phyloP scores from a whole-genome alignment of 306 rosid genomes.

The Glycine tomentella region DNA sequence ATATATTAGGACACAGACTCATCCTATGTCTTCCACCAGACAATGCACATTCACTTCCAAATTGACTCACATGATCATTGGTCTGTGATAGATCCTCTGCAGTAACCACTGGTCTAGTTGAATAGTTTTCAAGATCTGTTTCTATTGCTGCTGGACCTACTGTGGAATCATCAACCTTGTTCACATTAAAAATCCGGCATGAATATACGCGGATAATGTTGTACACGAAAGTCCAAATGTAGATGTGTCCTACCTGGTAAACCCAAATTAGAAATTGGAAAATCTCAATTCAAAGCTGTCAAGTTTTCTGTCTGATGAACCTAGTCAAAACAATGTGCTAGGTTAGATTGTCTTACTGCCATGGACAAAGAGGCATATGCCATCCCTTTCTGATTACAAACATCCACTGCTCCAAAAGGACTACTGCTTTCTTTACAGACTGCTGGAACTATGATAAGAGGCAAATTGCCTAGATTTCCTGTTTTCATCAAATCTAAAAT shows the following conservation, averaged over 20 bases:
- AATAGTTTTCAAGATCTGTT: constrained; percentile 29
- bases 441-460: constrained; percentile 49
- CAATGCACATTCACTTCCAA: not conserved
- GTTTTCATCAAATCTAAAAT: not conserved
- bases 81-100: constrained; percentile 5
- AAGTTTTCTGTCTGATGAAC: constrained; percentile 1
- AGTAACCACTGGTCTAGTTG: constrained; percentile 1
- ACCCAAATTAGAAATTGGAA: constrained; percentile 32
- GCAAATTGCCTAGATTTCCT: constrained; percentile 52
- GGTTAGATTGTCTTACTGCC: constrained; percentile 47
- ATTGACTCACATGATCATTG: not conserved
- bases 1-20: not conserved
- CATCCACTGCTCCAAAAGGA: constrained; percentile 48
- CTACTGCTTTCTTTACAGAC: constrained; percentile 40
- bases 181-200: constrained; percentile 32
- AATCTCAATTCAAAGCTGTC: not conserved
- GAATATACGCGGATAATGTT: constrained; percentile 48
- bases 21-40: constrained; percentile 19
- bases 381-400: constrained; percentile 40
- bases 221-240: constrained; percentile 52
- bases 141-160: constrained; percentile 15
- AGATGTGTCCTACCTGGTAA: constrained; percentile 45
- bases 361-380: constrained; percentile 49
- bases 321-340: not conserved
- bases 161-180: constrained; percentile 30